A percentile compares a stretch with the other conserved stretches of the same genome.
Evolutionary conservation across 768 basidiomycete genomes (phyloP).

Genomic region (Tricholoma furcatifolium): DNA sequence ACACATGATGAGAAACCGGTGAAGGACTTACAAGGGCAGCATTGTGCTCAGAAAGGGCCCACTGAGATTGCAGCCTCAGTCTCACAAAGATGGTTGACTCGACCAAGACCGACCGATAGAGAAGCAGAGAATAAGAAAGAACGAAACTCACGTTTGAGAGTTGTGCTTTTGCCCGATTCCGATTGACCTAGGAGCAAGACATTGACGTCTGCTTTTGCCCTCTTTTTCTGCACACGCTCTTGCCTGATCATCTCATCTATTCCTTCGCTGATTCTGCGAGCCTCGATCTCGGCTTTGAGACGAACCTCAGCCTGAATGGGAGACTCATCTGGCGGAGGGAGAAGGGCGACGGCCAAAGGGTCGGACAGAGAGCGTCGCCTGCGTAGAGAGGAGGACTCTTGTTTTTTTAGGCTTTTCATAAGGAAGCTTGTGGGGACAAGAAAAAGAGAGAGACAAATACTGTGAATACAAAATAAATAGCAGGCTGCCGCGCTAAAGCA

Average conservation of each 20-base stretch:
- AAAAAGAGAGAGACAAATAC: conserved; percentile 18
- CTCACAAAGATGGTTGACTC: conserved; percentile 4
- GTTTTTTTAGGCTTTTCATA: conserved; percentile 39
- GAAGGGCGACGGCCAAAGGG: conserved; percentile 65
- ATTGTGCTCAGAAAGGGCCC: neutral
- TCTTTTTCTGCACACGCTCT: conserved; percentile 62
- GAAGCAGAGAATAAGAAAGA: neutral
- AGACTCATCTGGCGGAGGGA: conserved; percentile 73
- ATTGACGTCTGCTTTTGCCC: conserved; percentile 63
- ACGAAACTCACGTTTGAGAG: conserved; percentile 75
- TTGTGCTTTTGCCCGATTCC: conserved; percentile 88
- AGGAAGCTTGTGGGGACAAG: conserved; percentile 19
- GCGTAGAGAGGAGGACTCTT: conserved; percentile 20
- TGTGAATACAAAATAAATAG: conserved; percentile 22
- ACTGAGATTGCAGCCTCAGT: neutral
- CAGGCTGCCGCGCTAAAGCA: conserved; percentile 11
- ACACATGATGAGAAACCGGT: conserved; percentile 11
- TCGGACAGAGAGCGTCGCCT: conserved; percentile 55
- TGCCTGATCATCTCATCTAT: conserved; percentile 79
- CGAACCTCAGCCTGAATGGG: conserved; percentile 62
- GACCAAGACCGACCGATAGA: conserved; percentile 2
- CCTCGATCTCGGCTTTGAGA: conserved; percentile 65
- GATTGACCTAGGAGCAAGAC: conserved; percentile 84
- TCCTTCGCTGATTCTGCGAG: conserved; percentile 68
- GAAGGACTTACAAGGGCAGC: conserved; percentile 15